phyloP scores from a whole-genome alignment of 257 asterid species.

The Forsythia viridissima region DNA sequence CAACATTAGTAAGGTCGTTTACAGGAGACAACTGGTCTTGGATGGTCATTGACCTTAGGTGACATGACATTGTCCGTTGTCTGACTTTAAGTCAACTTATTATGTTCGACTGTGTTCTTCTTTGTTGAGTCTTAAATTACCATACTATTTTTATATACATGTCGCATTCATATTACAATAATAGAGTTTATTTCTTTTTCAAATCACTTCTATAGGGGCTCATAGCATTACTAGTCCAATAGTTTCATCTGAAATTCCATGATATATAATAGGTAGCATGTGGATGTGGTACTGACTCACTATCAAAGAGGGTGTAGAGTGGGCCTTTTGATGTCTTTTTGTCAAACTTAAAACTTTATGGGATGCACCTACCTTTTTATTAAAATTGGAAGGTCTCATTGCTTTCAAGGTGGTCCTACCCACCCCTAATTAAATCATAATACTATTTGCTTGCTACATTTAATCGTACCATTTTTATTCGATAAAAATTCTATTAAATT shows the following conservation, averaged over 20 bases:
- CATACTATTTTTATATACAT: no score
- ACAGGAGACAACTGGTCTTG: background rate
- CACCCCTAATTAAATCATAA: background rate
- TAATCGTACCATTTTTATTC: background rate
- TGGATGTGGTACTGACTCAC: background rate
- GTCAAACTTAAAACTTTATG: conserved; percentile 4
- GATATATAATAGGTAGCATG: background rate
- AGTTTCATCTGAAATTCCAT: conserved; percentile 25
- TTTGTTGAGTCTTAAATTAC: no score
- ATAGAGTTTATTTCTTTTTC: no score
- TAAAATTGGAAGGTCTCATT: conserved; percentile 23
- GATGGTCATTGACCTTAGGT: background rate
- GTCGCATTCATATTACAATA: no score
- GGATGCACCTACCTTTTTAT: conserved; percentile 20
- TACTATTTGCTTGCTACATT: no score
- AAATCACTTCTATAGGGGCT: no score
- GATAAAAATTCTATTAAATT: no score
- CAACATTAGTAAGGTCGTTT: no score
- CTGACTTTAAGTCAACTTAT: background rate
- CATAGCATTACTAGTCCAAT: background rate
- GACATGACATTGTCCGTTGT: background rate
- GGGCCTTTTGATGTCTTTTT: background rate
- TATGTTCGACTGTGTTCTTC: no score
- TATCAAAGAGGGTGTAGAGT: background rate
- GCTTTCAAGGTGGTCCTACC: conserved; percentile 37